phyloP scores from a whole-genome alignment of 768 basidiomycete genomes.

The Tephrocybe sp. region DNA sequence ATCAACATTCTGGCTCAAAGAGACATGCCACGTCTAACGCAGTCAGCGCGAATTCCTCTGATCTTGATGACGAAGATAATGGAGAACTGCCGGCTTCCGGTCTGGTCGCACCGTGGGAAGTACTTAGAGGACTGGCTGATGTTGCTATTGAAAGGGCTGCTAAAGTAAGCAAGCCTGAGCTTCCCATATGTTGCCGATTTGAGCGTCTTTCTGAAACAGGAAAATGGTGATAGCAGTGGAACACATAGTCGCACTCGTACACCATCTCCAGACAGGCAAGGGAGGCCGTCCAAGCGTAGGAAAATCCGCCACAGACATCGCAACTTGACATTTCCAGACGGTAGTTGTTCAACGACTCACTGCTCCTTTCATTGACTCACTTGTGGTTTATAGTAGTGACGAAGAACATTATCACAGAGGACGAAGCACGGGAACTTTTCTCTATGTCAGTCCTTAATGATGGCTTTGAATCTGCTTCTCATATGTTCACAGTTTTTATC shows the following conservation, averaged over 20 bases:
- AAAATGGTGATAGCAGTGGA: slow-evolving; percentile 76
- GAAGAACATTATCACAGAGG: slow-evolving; percentile 76
- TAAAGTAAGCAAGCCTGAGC: slow-evolving; percentile 45
- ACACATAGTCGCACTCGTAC: slow-evolving; percentile 74
- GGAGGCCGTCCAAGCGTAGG: slow-evolving; percentile 66
- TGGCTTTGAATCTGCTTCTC: slow-evolving; percentile 9
- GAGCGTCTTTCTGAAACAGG: slow-evolving; percentile 37
- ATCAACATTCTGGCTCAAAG: slow-evolving; percentile 47
- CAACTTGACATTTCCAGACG: slow-evolving; percentile 72
- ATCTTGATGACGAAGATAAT: slow-evolving; percentile 79
- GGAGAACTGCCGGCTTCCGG: slow-evolving; percentile 80
- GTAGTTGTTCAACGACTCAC: slow-evolving; percentile 31
- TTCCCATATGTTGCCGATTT: slow-evolving; percentile 4
- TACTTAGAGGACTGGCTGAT: slow-evolving; percentile 76
- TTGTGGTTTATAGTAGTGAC: slow-evolving; percentile 61
- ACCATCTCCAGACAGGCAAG: slow-evolving; percentile 67
- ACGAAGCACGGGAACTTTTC: slow-evolving; percentile 84
- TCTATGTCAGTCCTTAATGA: slow-evolving; percentile 56
- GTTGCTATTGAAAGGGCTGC: slow-evolving; percentile 78
- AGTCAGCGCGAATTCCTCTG: slow-evolving; percentile 79
- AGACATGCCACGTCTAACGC: slow-evolving; percentile 64
- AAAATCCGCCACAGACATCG: slow-evolving; percentile 67
- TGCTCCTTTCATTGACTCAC: slow-evolving; percentile 1
- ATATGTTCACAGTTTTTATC: slow-evolving; percentile 64
- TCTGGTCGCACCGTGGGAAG: slow-evolving; percentile 85